Evolutionary conservation across 495 filamentous ascomycete species (phyloP), one percentile per base, ranked within the genome.

Genomic region (Darksidea phi): DNA sequence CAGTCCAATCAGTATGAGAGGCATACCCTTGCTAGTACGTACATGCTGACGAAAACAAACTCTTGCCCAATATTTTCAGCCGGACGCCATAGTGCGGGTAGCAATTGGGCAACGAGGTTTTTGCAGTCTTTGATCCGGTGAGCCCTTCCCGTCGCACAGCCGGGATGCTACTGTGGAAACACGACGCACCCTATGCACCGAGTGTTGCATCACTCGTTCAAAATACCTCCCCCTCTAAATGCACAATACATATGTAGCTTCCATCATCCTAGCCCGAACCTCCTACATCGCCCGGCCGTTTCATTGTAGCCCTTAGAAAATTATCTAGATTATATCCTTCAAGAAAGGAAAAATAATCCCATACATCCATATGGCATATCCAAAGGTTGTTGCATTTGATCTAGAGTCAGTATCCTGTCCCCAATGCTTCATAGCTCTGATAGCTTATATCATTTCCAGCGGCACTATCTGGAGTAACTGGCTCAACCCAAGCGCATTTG

Each of bases 381-480:
- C 46, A 48, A 48, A 25, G 23, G 24, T 48, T 48, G 46, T 48
- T 3, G 46, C 46, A 5, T 48, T 48, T 48, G 46, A 48, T 23
- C 46, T 48, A 4, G 46, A 48, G 46, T 48, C 13, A 3, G 46
- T 48, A 4, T 48, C 21, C 6, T 48, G n/a, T 21, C 46, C 13
- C 46, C 46, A 7, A 7, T 7, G 36, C 36, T 15, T 48, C 10
- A 20, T 21, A 25, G 15, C 23, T 21, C n/a, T 21, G 6, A n/a
- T 20, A 48, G 6, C 46, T 48, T 21, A 48, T 48, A 20, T 4
- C 2, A 2, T 3, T 20, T 25, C 24, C 24, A 48, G 46, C 23
- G 46, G 46, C 46, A 48, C 46, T 6, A 12, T 48, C 2, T 48
- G 46, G 46, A 18, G 24, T 21, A 48, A 3, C 2, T 48, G 46